phyloP scores from a whole-genome alignment of 371 early-diverging fungal genomes.

The Mucor velutinosus region DNA sequence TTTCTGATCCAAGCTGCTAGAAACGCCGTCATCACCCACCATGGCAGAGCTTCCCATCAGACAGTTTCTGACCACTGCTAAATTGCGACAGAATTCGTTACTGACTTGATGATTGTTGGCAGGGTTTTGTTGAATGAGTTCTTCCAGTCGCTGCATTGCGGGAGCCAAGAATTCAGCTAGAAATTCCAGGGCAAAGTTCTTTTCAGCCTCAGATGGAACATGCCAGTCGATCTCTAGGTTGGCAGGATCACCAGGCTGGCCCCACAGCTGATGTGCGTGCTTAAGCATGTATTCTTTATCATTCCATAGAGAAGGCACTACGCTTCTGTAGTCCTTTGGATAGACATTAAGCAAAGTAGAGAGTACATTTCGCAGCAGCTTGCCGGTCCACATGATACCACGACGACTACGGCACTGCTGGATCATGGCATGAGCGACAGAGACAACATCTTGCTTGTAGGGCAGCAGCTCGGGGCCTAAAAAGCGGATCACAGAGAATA shows the following conservation, averaged over 20 bases:
- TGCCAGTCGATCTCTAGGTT: slow-evolving; percentile 77
- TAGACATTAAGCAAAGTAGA: slow-evolving; percentile 52
- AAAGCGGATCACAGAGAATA: slow-evolving; percentile 55
- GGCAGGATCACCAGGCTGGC: slow-evolving; percentile 57
- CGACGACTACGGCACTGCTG: slow-evolving; percentile 62
- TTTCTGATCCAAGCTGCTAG: neutral
- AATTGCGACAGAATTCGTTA: slow-evolving; percentile 62
- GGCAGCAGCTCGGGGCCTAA: slow-evolving; percentile 58
- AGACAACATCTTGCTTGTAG: slow-evolving; percentile 55
- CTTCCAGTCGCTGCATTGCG: slow-evolving; percentile 45
- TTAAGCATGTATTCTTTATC: slow-evolving; percentile 47
- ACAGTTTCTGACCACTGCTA: slow-evolving; percentile 59
- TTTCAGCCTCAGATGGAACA: slow-evolving; percentile 67
- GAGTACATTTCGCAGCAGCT: slow-evolving; percentile 54
- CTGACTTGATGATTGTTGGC: slow-evolving; percentile 39
- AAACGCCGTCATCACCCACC: slow-evolving; percentile 56
- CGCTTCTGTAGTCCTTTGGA: slow-evolving; percentile 55
- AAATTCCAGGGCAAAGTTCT: slow-evolving; percentile 68
- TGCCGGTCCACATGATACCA: slow-evolving; percentile 77
- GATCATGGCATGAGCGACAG: slow-evolving; percentile 53
- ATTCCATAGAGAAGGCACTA: slow-evolving; percentile 55
- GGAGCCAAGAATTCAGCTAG: slow-evolving; percentile 54
- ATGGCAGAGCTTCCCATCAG: slow-evolving; percentile 57
- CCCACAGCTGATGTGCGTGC: slow-evolving; percentile 79
- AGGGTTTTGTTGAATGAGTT: slow-evolving; percentile 41